phyloP scores from a whole-genome alignment of 2,329 filamentous ascomycete species.

The Colletotrichum sp. region DNA sequence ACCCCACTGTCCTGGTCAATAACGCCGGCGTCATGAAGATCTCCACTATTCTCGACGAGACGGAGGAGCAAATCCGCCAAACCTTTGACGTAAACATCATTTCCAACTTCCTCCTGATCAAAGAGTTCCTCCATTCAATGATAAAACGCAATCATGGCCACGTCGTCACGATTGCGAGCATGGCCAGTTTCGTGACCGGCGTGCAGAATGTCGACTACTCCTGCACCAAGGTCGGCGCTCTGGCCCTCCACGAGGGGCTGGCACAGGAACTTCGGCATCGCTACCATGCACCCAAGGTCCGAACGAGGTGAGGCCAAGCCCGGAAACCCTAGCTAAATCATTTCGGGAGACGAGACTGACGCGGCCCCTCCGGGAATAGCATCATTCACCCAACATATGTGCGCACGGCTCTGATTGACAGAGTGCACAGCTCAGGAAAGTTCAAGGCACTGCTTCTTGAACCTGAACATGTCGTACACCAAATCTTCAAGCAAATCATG shows the following conservation, averaged over 20 bases:
- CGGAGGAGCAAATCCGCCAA: constrained; percentile 40
- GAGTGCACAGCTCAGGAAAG: background rate
- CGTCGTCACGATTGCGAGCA: constrained; percentile 55
- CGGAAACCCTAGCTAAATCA: background rate
- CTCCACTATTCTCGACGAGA: constrained; percentile 41
- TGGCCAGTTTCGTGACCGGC: constrained; percentile 51
- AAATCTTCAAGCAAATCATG: constrained; percentile 4
- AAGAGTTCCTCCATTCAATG: constrained; percentile 53
- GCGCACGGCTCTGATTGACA: constrained; percentile 4
- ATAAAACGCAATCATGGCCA: constrained; percentile 52
- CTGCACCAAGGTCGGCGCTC: constrained; percentile 53
- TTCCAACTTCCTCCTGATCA: constrained; percentile 47
- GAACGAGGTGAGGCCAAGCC: constrained; percentile 29
- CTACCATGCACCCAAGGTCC: constrained; percentile 39
- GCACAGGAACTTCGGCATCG: constrained; percentile 37
- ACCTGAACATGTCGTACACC: constrained; percentile 1
- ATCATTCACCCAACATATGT: constrained; percentile 3
- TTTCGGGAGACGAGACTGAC: background rate
- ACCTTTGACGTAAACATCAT: constrained; percentile 55
- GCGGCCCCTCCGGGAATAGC: background rate
- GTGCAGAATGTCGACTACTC: constrained; percentile 56
- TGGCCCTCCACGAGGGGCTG: constrained; percentile 57
- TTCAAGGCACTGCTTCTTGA: constrained; percentile 6
- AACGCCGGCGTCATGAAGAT: constrained; percentile 40
- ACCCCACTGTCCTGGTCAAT: constrained; percentile 39